phyloP scores from a whole-genome alignment of 2,329 filamentous ascomycete genomes.

The Phialophora expanda region DNA sequence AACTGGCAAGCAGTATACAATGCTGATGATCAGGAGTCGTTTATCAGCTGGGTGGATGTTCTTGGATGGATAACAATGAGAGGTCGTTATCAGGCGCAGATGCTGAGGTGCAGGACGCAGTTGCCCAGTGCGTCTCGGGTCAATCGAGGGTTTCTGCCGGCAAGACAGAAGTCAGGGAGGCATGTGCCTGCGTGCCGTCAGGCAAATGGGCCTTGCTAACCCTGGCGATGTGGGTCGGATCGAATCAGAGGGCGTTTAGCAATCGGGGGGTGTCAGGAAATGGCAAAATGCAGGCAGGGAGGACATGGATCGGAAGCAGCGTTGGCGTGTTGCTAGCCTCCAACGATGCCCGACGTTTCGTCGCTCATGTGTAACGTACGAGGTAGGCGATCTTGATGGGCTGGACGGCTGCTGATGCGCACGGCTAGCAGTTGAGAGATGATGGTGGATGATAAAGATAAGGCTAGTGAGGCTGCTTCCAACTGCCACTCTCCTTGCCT shows the following conservation, averaged over 20 bases:
- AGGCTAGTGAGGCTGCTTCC: slow-evolving; percentile 27
- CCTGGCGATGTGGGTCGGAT: slow-evolving; percentile 9
- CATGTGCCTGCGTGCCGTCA: slow-evolving; percentile 33
- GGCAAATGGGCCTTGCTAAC: slow-evolving; percentile 31
- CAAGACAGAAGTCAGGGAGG: slow-evolving; percentile 28
- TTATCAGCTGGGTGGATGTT: slow-evolving; percentile 31
- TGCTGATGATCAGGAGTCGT: slow-evolving; percentile 24
- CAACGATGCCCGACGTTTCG: slow-evolving; percentile 34
- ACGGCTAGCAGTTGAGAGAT: slow-evolving; percentile 21
- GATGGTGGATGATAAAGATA: slow-evolving; percentile 30
- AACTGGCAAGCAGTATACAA: slow-evolving; percentile 15
- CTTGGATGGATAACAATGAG: slow-evolving; percentile 28
- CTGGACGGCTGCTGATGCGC: slow-evolving; percentile 17
- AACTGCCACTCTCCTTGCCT: slow-evolving; percentile 2
- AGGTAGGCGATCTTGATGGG: slow-evolving; percentile 20
- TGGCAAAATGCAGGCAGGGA: slow-evolving; percentile 26
- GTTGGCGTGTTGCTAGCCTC: slow-evolving; percentile 31
- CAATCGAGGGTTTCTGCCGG: slow-evolving; percentile 28
- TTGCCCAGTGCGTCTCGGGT: slow-evolving; percentile 19
- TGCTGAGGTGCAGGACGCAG: slow-evolving; percentile 21
- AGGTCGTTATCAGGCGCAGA: slow-evolving; percentile 33
- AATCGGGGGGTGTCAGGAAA: slow-evolving; percentile 32
- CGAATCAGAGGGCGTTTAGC: slow-evolving; percentile 33
- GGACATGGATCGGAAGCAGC: slow-evolving; percentile 35
- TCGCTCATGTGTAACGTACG: slow-evolving; percentile 19